Conservation (phyloP, 2,329 filamentous ascomycete species). For the Fusarium haematococcum region DNA sequence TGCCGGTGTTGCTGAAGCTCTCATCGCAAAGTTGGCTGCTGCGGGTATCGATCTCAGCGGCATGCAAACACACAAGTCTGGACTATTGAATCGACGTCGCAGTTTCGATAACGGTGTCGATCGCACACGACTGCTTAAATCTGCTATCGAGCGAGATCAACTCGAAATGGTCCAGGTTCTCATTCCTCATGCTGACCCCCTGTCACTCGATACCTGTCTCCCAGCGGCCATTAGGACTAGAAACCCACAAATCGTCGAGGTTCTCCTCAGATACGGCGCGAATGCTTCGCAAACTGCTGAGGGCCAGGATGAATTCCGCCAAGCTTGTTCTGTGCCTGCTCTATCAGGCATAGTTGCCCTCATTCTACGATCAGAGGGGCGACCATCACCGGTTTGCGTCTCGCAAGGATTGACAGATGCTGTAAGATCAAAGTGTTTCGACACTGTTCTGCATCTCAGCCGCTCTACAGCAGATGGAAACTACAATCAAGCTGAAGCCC, state of each 20-base stretch:
- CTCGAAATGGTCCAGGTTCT: conserved; percentile 66
- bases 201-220: conserved; percentile 62
- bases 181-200: conserved; percentile 63
- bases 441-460: conserved; percentile 63
- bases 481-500: conserved; percentile 62
- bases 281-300: conserved; percentile 60
- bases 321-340: conserved; percentile 60
- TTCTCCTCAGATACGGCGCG: conserved; percentile 65
- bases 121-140: conserved; percentile 62
- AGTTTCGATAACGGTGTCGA: conserved; percentile 63
- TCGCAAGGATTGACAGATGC: conserved; percentile 67
- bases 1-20: conserved; percentile 66
- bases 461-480: conserved; percentile 66
- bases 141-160: conserved; percentile 63
- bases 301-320: conserved; percentile 65
- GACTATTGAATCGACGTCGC: conserved; percentile 60
- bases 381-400: conserved; percentile 55
- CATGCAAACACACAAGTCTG: conserved; percentile 59
- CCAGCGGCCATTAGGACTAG: conserved; percentile 60
- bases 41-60: conserved; percentile 65
- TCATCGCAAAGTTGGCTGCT: conserved; percentile 62
- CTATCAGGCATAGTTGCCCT: conserved; percentile 60
- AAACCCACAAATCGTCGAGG: conserved; percentile 57
- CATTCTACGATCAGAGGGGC: conserved; percentile 62
- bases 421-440: conserved; percentile 60